Percentiles rank a stretch among this genome's conserved stretches.
Evolutionary conservation across 2,329 filamentous ascomycete genomes (phyloP).

Genomic region (Alternaria brassicae): DNA sequence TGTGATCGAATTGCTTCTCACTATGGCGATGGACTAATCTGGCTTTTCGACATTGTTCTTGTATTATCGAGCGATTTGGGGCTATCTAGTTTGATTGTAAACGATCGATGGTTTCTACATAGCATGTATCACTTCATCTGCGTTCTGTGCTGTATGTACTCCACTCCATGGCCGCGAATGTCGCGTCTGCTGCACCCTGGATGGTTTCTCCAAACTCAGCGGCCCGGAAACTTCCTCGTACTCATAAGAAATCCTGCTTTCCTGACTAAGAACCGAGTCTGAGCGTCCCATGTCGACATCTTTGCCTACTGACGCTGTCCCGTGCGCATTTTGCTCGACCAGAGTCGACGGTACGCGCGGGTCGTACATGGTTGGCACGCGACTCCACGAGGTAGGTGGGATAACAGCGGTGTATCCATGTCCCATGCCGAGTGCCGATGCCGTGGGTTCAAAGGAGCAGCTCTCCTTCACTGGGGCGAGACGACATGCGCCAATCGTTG

Average conservation of each 20-base stretch:
- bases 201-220: slow-evolving; percentile 27
- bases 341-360: slow-evolving; percentile 21
- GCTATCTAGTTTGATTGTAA: not conserved
- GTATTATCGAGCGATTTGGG: not conserved
- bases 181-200: slow-evolving; percentile 23
- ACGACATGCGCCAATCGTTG: slow-evolving; percentile 25
- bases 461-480: slow-evolving; percentile 24
- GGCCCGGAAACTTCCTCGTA: slow-evolving; percentile 25
- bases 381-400: slow-evolving; percentile 18
- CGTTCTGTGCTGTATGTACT: slow-evolving; percentile 15
- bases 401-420: slow-evolving; percentile 30
- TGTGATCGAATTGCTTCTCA: slow-evolving; percentile 3
- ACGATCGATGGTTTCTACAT: slow-evolving; percentile 1
- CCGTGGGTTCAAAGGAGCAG: slow-evolving; percentile 43
- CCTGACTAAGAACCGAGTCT: slow-evolving; percentile 27
- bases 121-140: slow-evolving; percentile 14
- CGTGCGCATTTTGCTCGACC: slow-evolving; percentile 27
- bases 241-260: slow-evolving; percentile 7
- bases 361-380: slow-evolving; percentile 37
- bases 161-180: slow-evolving; percentile 42
- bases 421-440: slow-evolving; percentile 38
- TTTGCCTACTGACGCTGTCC: slow-evolving; percentile 14
- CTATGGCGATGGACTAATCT: too few species aligned
- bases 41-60: not conserved
- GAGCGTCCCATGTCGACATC: slow-evolving; percentile 20